Base-by-base conservation (phyloP, 208 protist genomes). In the Leptomonas seymouri region DNA sequence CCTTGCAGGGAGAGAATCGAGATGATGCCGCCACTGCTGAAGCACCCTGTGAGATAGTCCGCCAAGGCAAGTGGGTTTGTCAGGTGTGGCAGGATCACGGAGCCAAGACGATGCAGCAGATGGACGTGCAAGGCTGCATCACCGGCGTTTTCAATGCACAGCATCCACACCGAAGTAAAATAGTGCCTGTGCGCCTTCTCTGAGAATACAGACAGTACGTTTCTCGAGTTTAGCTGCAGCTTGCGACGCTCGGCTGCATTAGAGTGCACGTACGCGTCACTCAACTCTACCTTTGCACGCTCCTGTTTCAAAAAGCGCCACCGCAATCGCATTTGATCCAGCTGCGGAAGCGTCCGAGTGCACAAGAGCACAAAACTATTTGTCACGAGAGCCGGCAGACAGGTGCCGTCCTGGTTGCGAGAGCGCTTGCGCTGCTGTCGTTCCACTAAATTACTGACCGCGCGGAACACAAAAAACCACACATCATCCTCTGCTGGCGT, bases 21-120 rank as follows among this genome's bases (percentile, higher is more conserved):
- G 16, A 94, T 77, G 54, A 97, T 82, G 25, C 93, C 93, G 18
- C 93, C 93, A 65, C 86, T 90, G 63, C 71, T 64, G 67, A 96
- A 97, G 74, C 90, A 93, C 2, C 76, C 86, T 30, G 78, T 91
- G 30, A 97, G 77, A 64, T 95, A 96, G 65, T 97, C 93, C 4
- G 90, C 80, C 20, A 96, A 54, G 20, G 95, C 81, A 20, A 97
- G 74, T 9, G 93, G 93, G 64, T 91, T 95, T 1, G 90, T 94
- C 45, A 97, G 75, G 55, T 87, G 50, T 2, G 86, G 89, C 39
- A 97, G 70, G 39, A 97, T 81, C 11, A 87, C 69, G 15, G 79
- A 76, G 7, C 80, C 88, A 5, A 95, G 80, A n/a, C 83, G 75
- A 63, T 95, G 71, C 46, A 97, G 79, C n/a, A 97, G 46, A 46